Conservation (phyloP, 495 filamentous ascomycete species). For the Sporormia fimetaria region DNA sequence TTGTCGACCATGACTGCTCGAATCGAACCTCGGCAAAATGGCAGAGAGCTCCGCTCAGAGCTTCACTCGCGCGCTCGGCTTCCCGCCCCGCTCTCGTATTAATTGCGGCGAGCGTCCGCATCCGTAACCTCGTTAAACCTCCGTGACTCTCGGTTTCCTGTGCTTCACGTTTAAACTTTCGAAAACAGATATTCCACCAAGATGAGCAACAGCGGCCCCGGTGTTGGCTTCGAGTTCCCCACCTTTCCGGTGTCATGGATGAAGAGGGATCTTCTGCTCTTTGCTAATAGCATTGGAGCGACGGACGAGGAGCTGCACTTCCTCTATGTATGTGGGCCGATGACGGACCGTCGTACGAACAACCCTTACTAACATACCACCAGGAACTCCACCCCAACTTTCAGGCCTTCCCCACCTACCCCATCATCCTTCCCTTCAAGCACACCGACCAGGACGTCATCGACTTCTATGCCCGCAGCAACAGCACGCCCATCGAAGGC, state of each 20-base stretch:
- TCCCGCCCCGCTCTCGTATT: conserved; percentile 5
- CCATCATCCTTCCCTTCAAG: conserved; percentile 79
- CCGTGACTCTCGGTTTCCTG: neutral
- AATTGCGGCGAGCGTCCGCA: no score
- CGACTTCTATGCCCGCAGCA: conserved; percentile 65
- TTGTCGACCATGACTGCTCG: conserved; percentile 7
- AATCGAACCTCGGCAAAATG: conserved; percentile 19
- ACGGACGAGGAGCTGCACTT: conserved; percentile 75
- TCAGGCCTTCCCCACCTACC: conserved; percentile 76
- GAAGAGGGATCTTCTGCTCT: conserved; percentile 76
- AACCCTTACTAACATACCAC: neutral
- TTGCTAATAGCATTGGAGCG: conserved; percentile 76
- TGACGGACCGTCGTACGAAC: neutral
- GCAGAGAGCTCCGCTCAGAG: conserved; percentile 4
- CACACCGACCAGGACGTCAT: conserved; percentile 63
- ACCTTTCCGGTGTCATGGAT: conserved; percentile 63
- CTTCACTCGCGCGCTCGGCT: conserved; percentile 3
- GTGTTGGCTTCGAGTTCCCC: conserved; percentile 48
- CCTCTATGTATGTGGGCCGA: conserved; percentile 54
- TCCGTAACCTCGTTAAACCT: no score
- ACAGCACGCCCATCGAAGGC: conserved; percentile 53
- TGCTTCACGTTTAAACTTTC: neutral
- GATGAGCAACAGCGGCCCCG: conserved; percentile 13
- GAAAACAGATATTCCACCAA: neutral
- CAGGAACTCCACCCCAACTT: conserved; percentile 78